Evolutionary conservation across 176 grass and related monocot genomes (phyloP).

Genomic region (Oryza brachyantha): DNA sequence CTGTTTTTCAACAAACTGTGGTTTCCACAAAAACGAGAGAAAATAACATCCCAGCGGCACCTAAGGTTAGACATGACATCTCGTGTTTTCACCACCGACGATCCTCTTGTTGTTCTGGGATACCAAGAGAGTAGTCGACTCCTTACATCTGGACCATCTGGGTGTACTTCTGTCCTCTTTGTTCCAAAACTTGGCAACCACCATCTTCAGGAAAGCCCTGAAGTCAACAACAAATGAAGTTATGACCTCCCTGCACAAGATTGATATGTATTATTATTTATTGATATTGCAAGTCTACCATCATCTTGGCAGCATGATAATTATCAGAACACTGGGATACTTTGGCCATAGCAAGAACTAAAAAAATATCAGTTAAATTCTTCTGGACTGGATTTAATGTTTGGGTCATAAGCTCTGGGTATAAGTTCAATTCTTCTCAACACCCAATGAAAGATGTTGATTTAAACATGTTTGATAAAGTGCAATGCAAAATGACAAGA

Average conservation of each 20-base stretch:
- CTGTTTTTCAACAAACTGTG: background rate
- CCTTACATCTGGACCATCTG: conserved; percentile 73
- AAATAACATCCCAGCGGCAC: background rate
- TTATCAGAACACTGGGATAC: conserved; percentile 9
- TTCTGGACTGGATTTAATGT: background rate
- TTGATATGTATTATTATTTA: conserved; percentile 33
- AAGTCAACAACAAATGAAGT: conserved; percentile 92
- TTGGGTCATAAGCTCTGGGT: background rate
- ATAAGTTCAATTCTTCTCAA: background rate
- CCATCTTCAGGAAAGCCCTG: conserved; percentile 84
- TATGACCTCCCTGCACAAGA: conserved; percentile 82
- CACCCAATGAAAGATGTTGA: background rate
- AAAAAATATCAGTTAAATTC: background rate
- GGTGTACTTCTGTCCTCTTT: conserved; percentile 53
- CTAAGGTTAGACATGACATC: conserved; percentile 43
- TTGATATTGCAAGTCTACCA: background rate
- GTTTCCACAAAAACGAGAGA: conserved; percentile 1
- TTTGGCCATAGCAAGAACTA: conserved; percentile 11
- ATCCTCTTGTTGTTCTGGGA: conserved; percentile 64
- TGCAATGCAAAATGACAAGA: background rate
- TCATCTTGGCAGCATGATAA: background rate
- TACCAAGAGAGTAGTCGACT: conserved; percentile 55
- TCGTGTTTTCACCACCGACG: conserved; percentile 37
- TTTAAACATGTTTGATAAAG: conserved; percentile 6
- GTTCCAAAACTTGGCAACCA: conserved; percentile 64